Evolutionary conservation across 2,329 filamentous ascomycete genomes (phyloP), one percentile per base, ranked within the genome.

Genomic region (Fusarium beomiforme): DNA sequence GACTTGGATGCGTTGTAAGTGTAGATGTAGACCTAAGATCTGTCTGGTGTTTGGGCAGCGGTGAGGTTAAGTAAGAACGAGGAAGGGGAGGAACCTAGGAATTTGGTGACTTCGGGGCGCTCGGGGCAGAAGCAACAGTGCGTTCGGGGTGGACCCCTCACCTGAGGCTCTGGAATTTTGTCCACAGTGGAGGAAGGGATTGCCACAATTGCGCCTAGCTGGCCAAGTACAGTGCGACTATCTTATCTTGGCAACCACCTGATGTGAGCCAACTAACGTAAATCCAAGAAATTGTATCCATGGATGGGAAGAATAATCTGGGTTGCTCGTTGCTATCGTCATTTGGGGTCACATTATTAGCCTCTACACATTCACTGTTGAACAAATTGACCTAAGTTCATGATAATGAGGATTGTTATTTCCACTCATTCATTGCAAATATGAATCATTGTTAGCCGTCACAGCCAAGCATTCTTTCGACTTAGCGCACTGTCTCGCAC

Each of bases 151-250:
- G 69, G 69, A 62, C 63, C 69, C 67, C 69, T 71, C 69, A 72
- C 69, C 69, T 70, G 69, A 72, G 69, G 69, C 69, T 72, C 69
- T 69, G 57, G 65, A 66, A 67, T 59, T 62, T 72, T 56, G 66
- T 41, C 14, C 54, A 69, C 68, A 59, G 61, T 51, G 51, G 57
- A 56, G 69, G 34, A 21, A 69, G 37, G 44, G 56, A 41, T 72
- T 59, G 61, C 69, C 65, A 72, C 69, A 55, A 46, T 42, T 64
- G 55, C 46, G 29, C 14, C 47, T 23, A 21, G 8, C 11, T 54
- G 31, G 8, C 39, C 43, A 53, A 23, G 44, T 59, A 70, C 68
- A 70, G 68, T 70, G 67, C 49, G 62, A 43, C n/a, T 56, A 19
- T 41, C 34, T 31, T 59, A 39, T 50, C 67, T 70, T 70, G 67